A percentile compares a stretch with the other conserved stretches of the same genome.
phyloP scores from a whole-genome alignment of 73 alveolate genomes.

The Uronychia binucleata region DNA sequence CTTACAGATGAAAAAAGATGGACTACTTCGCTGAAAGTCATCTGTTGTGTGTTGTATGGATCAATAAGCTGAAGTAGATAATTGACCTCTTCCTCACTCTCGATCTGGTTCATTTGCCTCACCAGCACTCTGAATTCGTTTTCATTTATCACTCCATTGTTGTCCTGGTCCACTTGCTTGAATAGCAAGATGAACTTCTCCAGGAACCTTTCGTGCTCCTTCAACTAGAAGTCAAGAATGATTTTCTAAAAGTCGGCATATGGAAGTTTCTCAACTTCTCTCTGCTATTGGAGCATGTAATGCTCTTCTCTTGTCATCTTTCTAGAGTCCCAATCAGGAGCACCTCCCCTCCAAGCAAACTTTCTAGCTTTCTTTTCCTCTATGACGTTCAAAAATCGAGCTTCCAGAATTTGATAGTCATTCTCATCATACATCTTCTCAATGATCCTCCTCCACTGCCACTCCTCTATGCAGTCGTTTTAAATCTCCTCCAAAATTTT shows the following conservation, averaged over 20 bases:
- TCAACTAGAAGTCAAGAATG: slow-evolving; percentile 93
- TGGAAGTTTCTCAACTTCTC: slow-evolving; percentile 76
- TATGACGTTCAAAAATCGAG: slow-evolving; percentile 22
- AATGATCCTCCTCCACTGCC: slow-evolving; percentile 94
- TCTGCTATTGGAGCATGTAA: slow-evolving; percentile 55
- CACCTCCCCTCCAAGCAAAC: not conserved
- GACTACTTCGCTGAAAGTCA: slow-evolving; percentile 96
- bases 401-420: slow-evolving; percentile 76
- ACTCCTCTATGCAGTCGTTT: slow-evolving; percentile 87
- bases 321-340: not conserved
- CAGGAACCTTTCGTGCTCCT: slow-evolving; percentile 94
- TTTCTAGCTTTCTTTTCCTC: not conserved
- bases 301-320: slow-evolving; percentile 88
- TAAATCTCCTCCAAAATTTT: slow-evolving; percentile 71
- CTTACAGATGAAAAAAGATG: slow-evolving; percentile 87
- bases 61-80: slow-evolving; percentile 88
- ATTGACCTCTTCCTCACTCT: slow-evolving; percentile 81
- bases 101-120: slow-evolving; percentile 68
- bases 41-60: slow-evolving; percentile 94
- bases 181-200: slow-evolving; percentile 81
- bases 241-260: slow-evolving; percentile 77
- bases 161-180: slow-evolving; percentile 85
- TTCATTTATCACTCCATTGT: slow-evolving; percentile 92
- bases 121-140: slow-evolving; percentile 91
- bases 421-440: slow-evolving; percentile 95